A percentile compares a stretch with the other conserved stretches of the same genome.
Evolutionary conservation across 2,329 filamentous ascomycete genomes (phyloP).

Genomic region (Penicillium sp.): DNA sequence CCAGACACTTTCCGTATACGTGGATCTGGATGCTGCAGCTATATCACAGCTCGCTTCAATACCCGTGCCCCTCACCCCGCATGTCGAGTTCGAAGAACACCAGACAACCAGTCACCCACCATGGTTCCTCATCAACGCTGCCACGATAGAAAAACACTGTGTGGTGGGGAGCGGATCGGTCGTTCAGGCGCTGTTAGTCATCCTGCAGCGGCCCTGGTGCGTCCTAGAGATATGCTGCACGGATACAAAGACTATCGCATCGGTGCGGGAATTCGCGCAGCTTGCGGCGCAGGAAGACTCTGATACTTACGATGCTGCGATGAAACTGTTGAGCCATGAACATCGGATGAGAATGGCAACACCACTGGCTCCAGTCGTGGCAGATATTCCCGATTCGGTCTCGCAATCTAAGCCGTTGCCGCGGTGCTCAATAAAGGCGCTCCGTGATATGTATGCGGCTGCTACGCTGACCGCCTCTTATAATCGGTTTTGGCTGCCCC

Average conservation of each 20-base stretch:
- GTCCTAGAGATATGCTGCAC: conserved; percentile 27
- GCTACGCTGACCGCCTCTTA: conserved; percentile 15
- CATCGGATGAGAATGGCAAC: background rate
- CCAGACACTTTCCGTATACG: conserved; percentile 13
- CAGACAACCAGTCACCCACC: conserved; percentile 12
- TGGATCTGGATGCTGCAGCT: conserved; percentile 2
- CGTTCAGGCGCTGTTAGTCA: conserved; percentile 21
- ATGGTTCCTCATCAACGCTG: conserved; percentile 26
- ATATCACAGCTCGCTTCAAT: conserved; percentile 10
- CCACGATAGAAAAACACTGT: conserved; percentile 21
- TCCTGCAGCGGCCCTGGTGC: conserved; percentile 29
- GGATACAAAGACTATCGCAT: conserved; percentile 15
- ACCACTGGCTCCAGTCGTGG: background rate
- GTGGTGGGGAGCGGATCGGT: conserved; percentile 18
- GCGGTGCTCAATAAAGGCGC: background rate
- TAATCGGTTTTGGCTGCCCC: conserved; percentile 24
- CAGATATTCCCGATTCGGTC: background rate
- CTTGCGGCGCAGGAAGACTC: conserved; percentile 14
- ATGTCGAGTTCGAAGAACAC: background rate
- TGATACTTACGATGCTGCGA: conserved; percentile 17
- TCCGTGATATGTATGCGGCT: conserved; percentile 16
- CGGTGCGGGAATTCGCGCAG: conserved; percentile 13
- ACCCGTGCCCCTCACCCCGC: background rate
- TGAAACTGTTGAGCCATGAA: conserved; percentile 22
- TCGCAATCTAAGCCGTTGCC: background rate